Percentiles rank a stretch among this genome's conserved stretches.
Conservation (phyloP, 129 eudicot genomes). For the Centella asiatica region DNA sequence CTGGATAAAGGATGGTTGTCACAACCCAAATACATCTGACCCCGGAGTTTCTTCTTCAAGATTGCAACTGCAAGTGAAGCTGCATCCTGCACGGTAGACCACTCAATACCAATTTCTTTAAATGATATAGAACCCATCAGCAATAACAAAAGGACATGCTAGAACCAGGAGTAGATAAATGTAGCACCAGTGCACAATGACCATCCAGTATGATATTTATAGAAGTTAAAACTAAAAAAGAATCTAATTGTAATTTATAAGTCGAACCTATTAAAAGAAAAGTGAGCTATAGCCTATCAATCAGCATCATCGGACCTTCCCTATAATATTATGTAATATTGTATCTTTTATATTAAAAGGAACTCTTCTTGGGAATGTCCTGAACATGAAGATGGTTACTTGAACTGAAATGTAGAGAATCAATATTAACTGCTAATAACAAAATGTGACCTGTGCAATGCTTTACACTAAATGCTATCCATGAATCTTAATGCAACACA, state of each 20-base stretch:
- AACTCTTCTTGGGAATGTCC: constrained; percentile 1
- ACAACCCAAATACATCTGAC: constrained; percentile 71
- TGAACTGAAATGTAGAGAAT: neutral
- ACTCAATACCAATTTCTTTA: neutral
- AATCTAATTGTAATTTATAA: too few species aligned
- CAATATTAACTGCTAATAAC: neutral
- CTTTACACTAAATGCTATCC: neutral
- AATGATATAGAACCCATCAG: neutral
- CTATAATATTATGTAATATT: too few species aligned
- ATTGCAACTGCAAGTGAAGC: constrained; percentile 72
- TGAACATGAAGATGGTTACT: neutral
- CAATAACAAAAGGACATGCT: neutral
- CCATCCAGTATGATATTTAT: too few species aligned
- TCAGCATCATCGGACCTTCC: too few species aligned
- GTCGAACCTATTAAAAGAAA: too few species aligned
- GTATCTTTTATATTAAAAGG: too few species aligned
- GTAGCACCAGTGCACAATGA: neutral
- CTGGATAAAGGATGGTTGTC: constrained; percentile 92
- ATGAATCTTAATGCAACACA: constrained; percentile 5
- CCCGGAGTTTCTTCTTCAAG: constrained; percentile 63
- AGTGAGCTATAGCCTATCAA: too few species aligned
- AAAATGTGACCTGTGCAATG: neutral
- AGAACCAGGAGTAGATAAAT: neutral
- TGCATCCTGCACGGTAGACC: constrained; percentile 55
- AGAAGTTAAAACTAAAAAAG: too few species aligned